Evolutionary conservation across 139 green algal species (phyloP).

Genomic region (Diplosphaera chodatii): DNA sequence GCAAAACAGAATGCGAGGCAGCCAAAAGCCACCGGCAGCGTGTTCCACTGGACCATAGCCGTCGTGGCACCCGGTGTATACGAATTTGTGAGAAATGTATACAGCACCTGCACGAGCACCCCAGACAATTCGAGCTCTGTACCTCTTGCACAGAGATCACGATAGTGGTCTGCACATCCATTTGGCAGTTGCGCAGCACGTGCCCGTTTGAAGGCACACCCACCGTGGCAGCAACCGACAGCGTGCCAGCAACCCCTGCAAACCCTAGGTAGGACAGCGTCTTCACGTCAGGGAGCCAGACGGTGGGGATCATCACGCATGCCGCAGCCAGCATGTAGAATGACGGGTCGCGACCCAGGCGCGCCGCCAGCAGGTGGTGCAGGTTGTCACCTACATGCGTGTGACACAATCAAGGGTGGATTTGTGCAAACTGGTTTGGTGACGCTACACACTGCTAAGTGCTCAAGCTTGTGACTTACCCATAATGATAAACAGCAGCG

Average conservation of each 20-base stretch:
- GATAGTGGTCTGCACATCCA: too few relatives aligned
- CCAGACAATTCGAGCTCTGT: too few relatives aligned
- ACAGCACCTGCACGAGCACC: constrained; percentile 2
- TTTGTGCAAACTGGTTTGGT: too few relatives aligned
- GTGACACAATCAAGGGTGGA: too few relatives aligned
- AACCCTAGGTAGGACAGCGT: constrained; percentile 57
- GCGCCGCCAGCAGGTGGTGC: constrained; percentile 35
- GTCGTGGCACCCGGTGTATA: constrained; percentile 31
- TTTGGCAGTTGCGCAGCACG: too few relatives aligned
- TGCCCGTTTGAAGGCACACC: too few relatives aligned
- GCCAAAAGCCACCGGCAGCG: constrained; percentile 64
- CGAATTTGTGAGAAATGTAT: constrained; percentile 33
- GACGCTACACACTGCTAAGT: too few relatives aligned
- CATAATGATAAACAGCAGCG: constrained; percentile 60
- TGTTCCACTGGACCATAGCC: constrained; percentile 30
- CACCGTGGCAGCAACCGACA: constrained; percentile 36
- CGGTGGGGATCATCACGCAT: constrained; percentile 60
- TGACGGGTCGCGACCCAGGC: neutral
- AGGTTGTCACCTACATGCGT: constrained; percentile 39
- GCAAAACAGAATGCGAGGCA: constrained; percentile 73
- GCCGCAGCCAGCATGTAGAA: constrained; percentile 36
- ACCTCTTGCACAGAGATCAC: too few relatives aligned
- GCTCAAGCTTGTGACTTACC: too few relatives aligned
- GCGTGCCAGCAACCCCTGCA: constrained; percentile 39
- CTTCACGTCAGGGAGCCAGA: constrained; percentile 64